Conservation (phyloP, 2,329 filamentous ascomycete genomes). For the Beauveria brongniartii region DNA sequence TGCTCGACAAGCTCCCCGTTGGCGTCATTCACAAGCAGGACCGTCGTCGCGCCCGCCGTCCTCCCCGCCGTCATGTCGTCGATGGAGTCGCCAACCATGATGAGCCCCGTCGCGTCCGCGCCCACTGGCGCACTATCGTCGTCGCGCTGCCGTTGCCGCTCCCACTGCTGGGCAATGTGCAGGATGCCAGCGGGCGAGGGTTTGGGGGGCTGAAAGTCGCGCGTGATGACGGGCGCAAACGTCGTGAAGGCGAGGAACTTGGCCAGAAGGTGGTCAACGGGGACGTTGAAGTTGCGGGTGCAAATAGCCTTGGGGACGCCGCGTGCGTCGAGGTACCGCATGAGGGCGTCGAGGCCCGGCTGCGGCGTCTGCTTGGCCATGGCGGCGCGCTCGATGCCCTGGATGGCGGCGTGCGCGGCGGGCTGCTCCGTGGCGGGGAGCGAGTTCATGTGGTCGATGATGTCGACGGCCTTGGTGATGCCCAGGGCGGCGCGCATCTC, state of each 20-base stretch:
- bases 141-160: slow-evolving; percentile 30
- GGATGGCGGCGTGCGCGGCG: slow-evolving; percentile 64
- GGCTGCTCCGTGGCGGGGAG: slow-evolving; percentile 55
- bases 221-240: slow-evolving; percentile 75
- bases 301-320: slow-evolving; percentile 74
- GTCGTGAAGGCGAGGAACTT: slow-evolving; percentile 62
- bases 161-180: slow-evolving; percentile 76
- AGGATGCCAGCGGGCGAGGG: slow-evolving; percentile 81
- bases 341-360: slow-evolving; percentile 67
- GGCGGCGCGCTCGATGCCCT: slow-evolving; percentile 68
- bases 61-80: slow-evolving; percentile 90
- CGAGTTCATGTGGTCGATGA: slow-evolving; percentile 77
- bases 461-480: slow-evolving; percentile 69
- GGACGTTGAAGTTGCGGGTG: slow-evolving; percentile 85
- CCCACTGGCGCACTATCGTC: slow-evolving; percentile 29
- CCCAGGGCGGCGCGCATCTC: slow-evolving; percentile 72
- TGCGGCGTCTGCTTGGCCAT: slow-evolving; percentile 78
- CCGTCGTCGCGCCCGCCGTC: slow-evolving; percentile 77
- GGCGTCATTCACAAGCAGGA: slow-evolving; percentile 79
- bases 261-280: slow-evolving; percentile 63
- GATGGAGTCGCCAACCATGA: slow-evolving; percentile 71
- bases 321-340: slow-evolving; percentile 62
- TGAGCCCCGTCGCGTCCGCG: slow-evolving; percentile 39
- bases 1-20: slow-evolving; percentile 64
- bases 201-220: slow-evolving; percentile 77